These are phyloP conservation scores for Malus sylvestris DNA, from an alignment of 306 rosid species.

Conservation along the genomic window DNA sequence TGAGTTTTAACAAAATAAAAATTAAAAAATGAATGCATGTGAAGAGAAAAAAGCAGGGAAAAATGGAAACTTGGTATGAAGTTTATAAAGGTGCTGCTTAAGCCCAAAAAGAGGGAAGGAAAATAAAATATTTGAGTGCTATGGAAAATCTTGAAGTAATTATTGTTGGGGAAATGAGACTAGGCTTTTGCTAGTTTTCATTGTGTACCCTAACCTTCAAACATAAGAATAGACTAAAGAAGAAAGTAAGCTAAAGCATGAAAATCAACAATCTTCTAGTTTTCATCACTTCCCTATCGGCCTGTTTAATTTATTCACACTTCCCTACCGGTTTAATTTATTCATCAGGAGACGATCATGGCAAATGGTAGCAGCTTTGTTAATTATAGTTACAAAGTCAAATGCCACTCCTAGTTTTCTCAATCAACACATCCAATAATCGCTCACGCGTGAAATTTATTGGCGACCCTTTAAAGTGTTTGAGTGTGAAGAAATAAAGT, in stretches of 20 bases:
- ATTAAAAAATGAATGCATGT: no score
- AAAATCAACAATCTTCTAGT: not conserved
- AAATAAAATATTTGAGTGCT: not conserved
- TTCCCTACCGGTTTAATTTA: not conserved
- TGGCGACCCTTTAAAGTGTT: no score
- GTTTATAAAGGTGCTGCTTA: not conserved
- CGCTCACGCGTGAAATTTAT: no score
- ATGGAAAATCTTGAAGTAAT: not conserved
- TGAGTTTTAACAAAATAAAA: no score
- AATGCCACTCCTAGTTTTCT: no score
- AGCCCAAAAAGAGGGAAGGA: not conserved
- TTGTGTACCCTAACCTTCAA: not conserved
- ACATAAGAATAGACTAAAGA: not conserved
- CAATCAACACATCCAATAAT: no score
- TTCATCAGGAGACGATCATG: not conserved
- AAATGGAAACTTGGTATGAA: not conserved
- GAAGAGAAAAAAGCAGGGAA: no score
- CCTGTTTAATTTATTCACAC: not conserved
- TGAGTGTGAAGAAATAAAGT: no score
- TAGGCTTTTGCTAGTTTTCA: not conserved
- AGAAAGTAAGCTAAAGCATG: no score
- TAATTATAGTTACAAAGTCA: no score
- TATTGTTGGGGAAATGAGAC: not conserved
- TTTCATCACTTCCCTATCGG: not conserved
- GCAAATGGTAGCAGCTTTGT: no score